Base-by-base conservation (phyloP, 768 basidiomycete species). In the Cyclocybe aegerita region DNA sequence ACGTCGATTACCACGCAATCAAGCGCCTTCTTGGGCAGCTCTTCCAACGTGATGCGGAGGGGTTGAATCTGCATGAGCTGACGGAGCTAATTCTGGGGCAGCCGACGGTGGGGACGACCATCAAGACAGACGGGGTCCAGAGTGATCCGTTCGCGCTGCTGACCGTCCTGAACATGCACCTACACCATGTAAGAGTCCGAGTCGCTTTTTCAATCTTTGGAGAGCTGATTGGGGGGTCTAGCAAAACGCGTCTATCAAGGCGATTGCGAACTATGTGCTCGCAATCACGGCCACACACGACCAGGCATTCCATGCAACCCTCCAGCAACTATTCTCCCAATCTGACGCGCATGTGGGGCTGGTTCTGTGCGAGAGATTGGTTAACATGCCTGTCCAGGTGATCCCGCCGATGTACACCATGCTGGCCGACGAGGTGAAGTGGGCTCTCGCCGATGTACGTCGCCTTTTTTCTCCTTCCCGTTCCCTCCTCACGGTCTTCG, bases 301-400 rank as follows among this genome's bases (percentile, higher is more conserved):
- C 53, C 54, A 69, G 9, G 63, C 72, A 30, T 75, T 88, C 59
- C 79, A 86, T 53, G 50, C 73, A 23, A 66, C 79, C 9, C 76
- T 90, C 17, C 73, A 78, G 56, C 63, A 67, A 8, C 72, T 88
- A 5, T 78, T 89, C 50, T 75, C 73, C 10, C 75, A 74, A 41
- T 74, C 58, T 33, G 67, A 71, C 34, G 72, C 74, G 11, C 82
- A 88, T 53, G 81, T 96, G 40, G 96, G 92, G 2, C 76, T 97
- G 12, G 77, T 98, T 7, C 74, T 99, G 56, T 89, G 86, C 55
- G 93, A 97, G 65, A 78, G 96, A 0, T 74, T 98, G 44, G 78
- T 97, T 57, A 99, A 98, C 65, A 95, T 99, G 86, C 96, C 96
- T 0, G 87, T 93, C 10, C 92, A 98, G 59, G 83, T 94, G 33